Evolutionary conservation across 768 basidiomycete species (phyloP).

Genomic region (Pleurotus citrinopileatus): DNA sequence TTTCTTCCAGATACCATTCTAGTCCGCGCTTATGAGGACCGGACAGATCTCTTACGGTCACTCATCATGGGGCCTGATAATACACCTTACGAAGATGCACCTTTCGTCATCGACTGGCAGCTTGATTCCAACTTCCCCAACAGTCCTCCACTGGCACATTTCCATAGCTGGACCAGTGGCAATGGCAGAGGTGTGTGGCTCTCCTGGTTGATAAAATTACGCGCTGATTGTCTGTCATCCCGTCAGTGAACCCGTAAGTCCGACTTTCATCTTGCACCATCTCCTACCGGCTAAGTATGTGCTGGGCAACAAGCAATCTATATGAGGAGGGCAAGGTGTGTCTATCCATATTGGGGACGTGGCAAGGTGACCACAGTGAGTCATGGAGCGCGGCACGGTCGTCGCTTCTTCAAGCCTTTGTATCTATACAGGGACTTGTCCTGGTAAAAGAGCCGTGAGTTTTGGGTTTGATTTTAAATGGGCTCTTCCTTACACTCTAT

Average conservation of each 20-base stretch:
- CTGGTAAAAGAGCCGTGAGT: constrained; percentile 90
- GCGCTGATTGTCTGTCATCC: constrained; percentile 9
- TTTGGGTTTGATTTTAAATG: background rate
- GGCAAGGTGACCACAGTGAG: constrained; percentile 87
- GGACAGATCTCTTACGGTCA: constrained; percentile 80
- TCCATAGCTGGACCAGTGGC: constrained; percentile 92
- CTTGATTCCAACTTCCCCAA: constrained; percentile 82
- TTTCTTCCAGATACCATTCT: constrained; percentile 68
- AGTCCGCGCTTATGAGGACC: constrained; percentile 88
- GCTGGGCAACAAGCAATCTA: constrained; percentile 55
- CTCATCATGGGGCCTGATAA: constrained; percentile 92
- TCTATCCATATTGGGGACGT: constrained; percentile 86
- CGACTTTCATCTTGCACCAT: background rate
- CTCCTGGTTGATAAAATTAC: background rate
- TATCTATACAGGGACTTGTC: constrained; percentile 92
- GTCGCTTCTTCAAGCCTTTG: constrained; percentile 86
- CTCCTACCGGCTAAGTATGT: background rate
- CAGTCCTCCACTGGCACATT: constrained; percentile 83
- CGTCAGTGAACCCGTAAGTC: constrained; percentile 73
- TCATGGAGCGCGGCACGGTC: constrained; percentile 84
- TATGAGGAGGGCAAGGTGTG: constrained; percentile 97
- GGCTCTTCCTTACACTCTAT: constrained; percentile 7
- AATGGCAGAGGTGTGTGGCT: constrained; percentile 74
- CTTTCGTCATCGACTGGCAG: constrained; percentile 94
- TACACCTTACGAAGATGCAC: constrained; percentile 93